These are phyloP conservation scores for Phyllosticta ampelicida DNA, from an alignment of 2,329 filamentous ascomycete genomes.

Conservation along the genomic window DNA sequence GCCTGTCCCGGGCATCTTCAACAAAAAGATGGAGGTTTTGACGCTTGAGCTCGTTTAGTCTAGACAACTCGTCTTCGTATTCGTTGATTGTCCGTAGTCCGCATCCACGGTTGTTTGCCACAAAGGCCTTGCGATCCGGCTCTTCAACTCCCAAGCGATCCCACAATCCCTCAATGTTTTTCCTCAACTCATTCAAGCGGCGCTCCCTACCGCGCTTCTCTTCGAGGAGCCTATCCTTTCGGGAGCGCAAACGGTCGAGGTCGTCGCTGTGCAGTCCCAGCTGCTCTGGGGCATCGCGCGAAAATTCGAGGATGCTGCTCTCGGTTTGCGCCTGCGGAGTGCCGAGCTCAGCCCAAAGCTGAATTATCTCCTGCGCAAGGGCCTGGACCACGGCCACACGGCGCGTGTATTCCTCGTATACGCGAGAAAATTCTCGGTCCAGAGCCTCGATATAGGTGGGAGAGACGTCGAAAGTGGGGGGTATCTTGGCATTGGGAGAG, in stretches of 20 bases:
- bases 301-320: slow-evolving; percentile 72
- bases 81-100: slow-evolving; percentile 89
- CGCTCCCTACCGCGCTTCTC: slow-evolving; percentile 83
- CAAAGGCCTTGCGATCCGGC: slow-evolving; percentile 70
- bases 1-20: slow-evolving; percentile 78
- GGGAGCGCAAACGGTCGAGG: slow-evolving; percentile 57
- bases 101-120: slow-evolving; percentile 80
- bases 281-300: slow-evolving; percentile 85
- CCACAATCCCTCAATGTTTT: slow-evolving; percentile 79
- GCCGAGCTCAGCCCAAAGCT: slow-evolving; percentile 90
- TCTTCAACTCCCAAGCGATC: slow-evolving; percentile 76
- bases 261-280: slow-evolving; percentile 87
- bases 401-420: slow-evolving; percentile 92
- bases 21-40: slow-evolving; percentile 95
- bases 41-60: slow-evolving; percentile 84
- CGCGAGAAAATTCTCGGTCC: slow-evolving; percentile 81
- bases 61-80: slow-evolving; percentile 79
- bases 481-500: slow-evolving; percentile 61
- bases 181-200: slow-evolving; percentile 62
- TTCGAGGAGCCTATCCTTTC: slow-evolving; percentile 71
- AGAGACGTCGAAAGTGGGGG: slow-evolving; percentile 85
- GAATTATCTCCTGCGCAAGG: slow-evolving; percentile 74
- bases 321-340: slow-evolving; percentile 92
- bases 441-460: slow-evolving; percentile 75
- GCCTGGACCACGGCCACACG: slow-evolving; percentile 66